Evolutionary conservation across 768 basidiomycete genomes (phyloP), one percentile per base, ranked within the genome.

Genomic region (Phanerodontia chrysosporium): DNA sequence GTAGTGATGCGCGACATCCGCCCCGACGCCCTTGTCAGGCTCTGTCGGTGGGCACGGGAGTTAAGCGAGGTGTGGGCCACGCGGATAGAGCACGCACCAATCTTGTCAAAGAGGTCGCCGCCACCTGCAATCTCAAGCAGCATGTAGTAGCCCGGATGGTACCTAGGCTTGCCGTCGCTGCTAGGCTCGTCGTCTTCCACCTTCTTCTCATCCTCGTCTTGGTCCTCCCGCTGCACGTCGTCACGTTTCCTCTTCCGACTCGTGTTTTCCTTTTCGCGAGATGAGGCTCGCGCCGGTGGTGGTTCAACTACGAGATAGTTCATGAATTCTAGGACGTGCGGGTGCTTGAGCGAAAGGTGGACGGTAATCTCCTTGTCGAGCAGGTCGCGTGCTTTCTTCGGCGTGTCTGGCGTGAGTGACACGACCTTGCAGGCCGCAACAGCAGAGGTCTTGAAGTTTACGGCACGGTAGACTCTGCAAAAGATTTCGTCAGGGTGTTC

Each of bases 31-130:
- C 7, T 91, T 78, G 70, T 98, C 92, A 1, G 97, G 95, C 2
- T 88, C 97, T 98, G 53, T 30, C 21, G 35, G 29, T 32, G 14
- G 14, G 54, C 29, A 25, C 3, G 10, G 22, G 13, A 52, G 42
- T 39, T 35, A 44, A 55, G 36, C 24, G 9, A 30, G 29, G 46
- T n/a, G n/a, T n/a, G n/a, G n/a, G n/a, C n/a, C n/a, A 55, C 39
- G 14, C n/a, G n/a, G n/a, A n/a, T n/a, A 12, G 6, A 44, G 2
- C 51, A 72, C 89, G 45, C 67, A 96, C 96, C 91, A 53, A 99
- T 99, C 78, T 98, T 99, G 73, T 99, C 97, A 71, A 99, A 99
- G 30, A 99, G 74, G 72, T 98, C 97, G 0, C 97, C 97, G 22
- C 95, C 95, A 1, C 85, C 85, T 0, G 96, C 97, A 32, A 96